Evolutionary conservation across 2,329 filamentous ascomycete species (phyloP).

Genomic region (Aspergillus sp.): DNA sequence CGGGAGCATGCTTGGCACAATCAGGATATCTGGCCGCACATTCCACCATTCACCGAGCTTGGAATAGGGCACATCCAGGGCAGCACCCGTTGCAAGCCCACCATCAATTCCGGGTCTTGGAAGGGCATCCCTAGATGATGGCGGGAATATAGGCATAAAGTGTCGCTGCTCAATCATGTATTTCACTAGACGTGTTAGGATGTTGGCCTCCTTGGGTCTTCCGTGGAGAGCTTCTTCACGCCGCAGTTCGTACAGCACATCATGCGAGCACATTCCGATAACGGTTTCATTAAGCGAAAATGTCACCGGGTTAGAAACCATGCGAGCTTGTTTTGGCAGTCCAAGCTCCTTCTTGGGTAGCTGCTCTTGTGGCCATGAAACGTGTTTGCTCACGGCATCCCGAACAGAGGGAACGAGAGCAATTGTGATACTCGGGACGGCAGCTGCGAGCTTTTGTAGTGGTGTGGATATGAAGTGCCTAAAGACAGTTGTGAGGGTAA

Average conservation of each 20-base stretch:
- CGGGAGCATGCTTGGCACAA: constrained; percentile 78
- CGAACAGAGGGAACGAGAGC: constrained; percentile 80
- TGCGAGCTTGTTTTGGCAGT: constrained; percentile 71
- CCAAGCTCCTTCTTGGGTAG: constrained; percentile 71
- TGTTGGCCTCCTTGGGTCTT: constrained; percentile 56
- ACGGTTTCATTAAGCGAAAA: constrained; percentile 84
- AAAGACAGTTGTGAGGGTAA: constrained; percentile 81
- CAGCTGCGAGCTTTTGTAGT: constrained; percentile 67
- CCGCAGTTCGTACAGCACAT: constrained; percentile 79
- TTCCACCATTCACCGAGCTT: constrained; percentile 90
- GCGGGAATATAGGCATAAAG: constrained; percentile 87
- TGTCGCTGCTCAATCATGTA: constrained; percentile 87
- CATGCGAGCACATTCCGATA: constrained; percentile 78
- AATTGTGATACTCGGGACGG: constrained; percentile 77
- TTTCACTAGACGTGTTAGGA: constrained; percentile 69
- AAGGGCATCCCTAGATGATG: constrained; percentile 66
- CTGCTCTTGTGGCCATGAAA: constrained; percentile 80
- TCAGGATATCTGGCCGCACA: constrained; percentile 78
- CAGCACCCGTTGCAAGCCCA: constrained; percentile 67
- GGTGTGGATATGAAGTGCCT: constrained; percentile 73
- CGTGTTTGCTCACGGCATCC: constrained; percentile 77
- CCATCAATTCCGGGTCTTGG: constrained; percentile 64
- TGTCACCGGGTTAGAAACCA: constrained; percentile 89
- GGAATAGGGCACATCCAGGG: constrained; percentile 79
- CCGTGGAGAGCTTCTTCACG: constrained; percentile 67